Evolutionary conservation across 306 rosid genomes (phyloP), one percentile per base, ranked within the genome.

Genomic region (Bauhinia variegata): DNA sequence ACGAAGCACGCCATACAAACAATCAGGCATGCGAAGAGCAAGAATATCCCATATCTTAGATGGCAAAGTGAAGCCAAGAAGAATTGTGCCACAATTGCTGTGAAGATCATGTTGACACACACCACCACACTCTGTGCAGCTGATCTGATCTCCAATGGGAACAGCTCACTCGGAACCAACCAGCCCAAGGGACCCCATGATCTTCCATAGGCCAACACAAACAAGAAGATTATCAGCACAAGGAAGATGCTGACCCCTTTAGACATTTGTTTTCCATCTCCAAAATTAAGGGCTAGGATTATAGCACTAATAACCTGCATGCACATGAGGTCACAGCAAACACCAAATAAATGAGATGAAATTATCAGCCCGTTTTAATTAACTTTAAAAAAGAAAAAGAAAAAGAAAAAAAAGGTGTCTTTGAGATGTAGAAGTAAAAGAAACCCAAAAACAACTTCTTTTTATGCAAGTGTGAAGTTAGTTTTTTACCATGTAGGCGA

Each of bases 51-150:
- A 11, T 85, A 95, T 68, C 31, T 82, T 44, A 95, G 99, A 75
- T 95, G 95, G 74, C 99, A 95, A 4, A 95, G 92, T 7, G 96
- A 80, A 0, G 75, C 41, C 0, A 95, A 90, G 78, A 95, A 95
- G 63, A 92, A 70, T 54, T 90, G 99, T 1, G 99, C 99, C 60
- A 95, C 89, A 61, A 95, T 71, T 0, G 99, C 97, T 1, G 96
- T 95, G 80, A 90, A 88, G 70, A 88, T 74, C 79, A 95, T 88
- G 85, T 95, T 90, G 67, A 95, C 97, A 66, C 97, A 86, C 41
- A 95, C 89, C 70, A 95, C 99, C 19, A 90, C 60, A 73, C 99
- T 95, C 77, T 88, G 99, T n/a, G 97, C 99, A 3, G 97, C n/a
- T n/a, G n/a, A n/a, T n/a, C n/a, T n/a, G n/a, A n/a, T n/a, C n/a